phyloP scores from a whole-genome alignment of 1,284 basidiomycete genomes.

The Tausonia pullulans region DNA sequence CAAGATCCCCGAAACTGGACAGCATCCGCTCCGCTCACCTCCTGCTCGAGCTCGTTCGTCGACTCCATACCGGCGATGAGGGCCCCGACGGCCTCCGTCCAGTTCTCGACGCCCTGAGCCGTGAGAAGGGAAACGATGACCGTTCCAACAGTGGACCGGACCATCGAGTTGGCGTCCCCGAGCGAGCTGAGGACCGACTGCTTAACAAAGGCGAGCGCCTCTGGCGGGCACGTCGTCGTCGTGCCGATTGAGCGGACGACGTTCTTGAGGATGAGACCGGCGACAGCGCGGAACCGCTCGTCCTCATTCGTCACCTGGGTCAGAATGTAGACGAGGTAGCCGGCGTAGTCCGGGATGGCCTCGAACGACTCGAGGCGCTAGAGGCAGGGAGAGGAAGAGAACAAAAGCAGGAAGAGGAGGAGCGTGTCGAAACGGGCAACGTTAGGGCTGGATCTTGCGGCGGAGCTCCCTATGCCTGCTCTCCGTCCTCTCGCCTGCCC shows the following conservation, averaged over 20 bases:
- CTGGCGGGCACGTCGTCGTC: slow-evolving; percentile 18
- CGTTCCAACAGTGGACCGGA: slow-evolving; percentile 81
- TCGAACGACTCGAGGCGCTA: slow-evolving; percentile 85
- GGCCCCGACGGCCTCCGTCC: slow-evolving; percentile 81
- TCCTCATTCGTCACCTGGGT: slow-evolving; percentile 70
- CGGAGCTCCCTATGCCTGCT: too few relatives aligned
- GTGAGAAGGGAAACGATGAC: slow-evolving; percentile 79
- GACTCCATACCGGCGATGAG: slow-evolving; percentile 68
- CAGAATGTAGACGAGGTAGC: slow-evolving; percentile 90
- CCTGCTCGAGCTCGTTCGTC: slow-evolving; percentile 59
- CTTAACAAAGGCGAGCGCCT: slow-evolving; percentile 66
- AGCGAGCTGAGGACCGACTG: slow-evolving; percentile 68
- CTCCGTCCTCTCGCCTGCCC: not conserved
- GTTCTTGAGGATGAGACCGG: slow-evolving; percentile 95
- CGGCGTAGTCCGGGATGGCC: slow-evolving; percentile 83
- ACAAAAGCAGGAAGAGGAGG: not conserved
- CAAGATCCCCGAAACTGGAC: too few relatives aligned
- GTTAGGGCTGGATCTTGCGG: not conserved
- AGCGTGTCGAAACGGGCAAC: not conserved
- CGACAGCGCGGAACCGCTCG: slow-evolving; percentile 83
- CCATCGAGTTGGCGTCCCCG: slow-evolving; percentile 64
- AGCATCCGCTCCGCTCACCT: slow-evolving; percentile 52
- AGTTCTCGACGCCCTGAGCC: slow-evolving; percentile 72
- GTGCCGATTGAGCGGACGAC: slow-evolving; percentile 40
- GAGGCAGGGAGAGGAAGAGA: slow-evolving; percentile 16